A percentile compares a stretch with the other conserved stretches of the same genome.
Conservation (phyloP, 2,329 filamentous ascomycete species). For the Botryotinia convoluta region DNA sequence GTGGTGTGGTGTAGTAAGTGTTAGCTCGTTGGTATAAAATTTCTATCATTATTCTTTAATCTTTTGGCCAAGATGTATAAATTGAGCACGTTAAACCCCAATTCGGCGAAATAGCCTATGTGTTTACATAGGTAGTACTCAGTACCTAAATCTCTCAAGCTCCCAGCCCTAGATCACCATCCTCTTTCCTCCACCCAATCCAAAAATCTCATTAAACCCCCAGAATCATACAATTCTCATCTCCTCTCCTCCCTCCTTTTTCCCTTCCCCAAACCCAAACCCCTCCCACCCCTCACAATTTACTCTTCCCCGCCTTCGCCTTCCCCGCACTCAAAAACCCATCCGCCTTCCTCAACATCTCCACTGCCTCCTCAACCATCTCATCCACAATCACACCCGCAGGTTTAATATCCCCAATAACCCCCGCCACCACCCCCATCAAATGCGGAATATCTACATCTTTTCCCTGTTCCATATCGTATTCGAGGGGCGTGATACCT, state of each 20-base stretch:
- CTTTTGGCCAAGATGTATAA: background rate
- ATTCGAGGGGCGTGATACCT: conserved; percentile 76
- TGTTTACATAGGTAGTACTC: too few relatives aligned
- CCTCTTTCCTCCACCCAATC: background rate
- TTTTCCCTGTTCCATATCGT: conserved; percentile 78
- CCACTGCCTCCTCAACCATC: conserved; percentile 77
- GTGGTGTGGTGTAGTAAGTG: background rate
- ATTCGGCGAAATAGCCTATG: background rate
- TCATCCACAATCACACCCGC: conserved; percentile 82
- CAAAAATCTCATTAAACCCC: background rate
- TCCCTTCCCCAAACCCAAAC: background rate
- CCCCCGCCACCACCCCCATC: conserved; percentile 90
- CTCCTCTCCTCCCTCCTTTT: background rate
- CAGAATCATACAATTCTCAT: background rate
- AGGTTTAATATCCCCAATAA: conserved; percentile 74
- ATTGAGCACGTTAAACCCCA: background rate
- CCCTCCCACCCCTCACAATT: background rate
- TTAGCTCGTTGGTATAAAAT: background rate
- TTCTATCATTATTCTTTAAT: background rate
- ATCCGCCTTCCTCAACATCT: conserved; percentile 60
- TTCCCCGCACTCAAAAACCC: background rate
- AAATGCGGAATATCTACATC: conserved; percentile 84
- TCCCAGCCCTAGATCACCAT: too few relatives aligned
- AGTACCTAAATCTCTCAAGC: background rate
- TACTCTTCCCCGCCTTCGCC: background rate